These are phyloP conservation scores for Berberis vulgaris DNA, from an alignment of 164 flowering plant species.

Conservation along the genomic window DNA sequence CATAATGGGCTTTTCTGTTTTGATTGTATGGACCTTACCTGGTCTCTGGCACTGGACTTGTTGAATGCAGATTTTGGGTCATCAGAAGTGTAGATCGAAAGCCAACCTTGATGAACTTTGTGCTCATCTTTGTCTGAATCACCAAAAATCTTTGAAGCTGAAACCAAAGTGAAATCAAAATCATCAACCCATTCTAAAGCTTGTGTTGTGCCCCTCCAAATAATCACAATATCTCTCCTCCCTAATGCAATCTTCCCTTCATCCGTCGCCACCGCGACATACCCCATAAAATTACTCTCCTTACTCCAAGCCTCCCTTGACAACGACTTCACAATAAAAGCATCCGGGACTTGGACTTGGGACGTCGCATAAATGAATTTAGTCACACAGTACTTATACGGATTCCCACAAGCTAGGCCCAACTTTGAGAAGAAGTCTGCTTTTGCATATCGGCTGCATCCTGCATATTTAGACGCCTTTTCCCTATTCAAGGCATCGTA, in stretches of 20 bases:
- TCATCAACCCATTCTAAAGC: slow-evolving; percentile 36
- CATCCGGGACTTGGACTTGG: slow-evolving; percentile 20
- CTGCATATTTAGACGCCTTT: slow-evolving; percentile 28
- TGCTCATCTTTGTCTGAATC: not conserved
- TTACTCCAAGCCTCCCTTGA: slow-evolving; percentile 35
- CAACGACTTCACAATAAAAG: slow-evolving; percentile 27
- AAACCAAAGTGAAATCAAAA: slow-evolving; percentile 20
- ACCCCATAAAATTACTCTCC: slow-evolving; percentile 51
- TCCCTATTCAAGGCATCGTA: slow-evolving; percentile 35
- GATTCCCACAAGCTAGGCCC: slow-evolving; percentile 16
- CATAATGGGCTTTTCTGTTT: not conserved
- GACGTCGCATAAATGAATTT: slow-evolving; percentile 44
- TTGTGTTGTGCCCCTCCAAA: slow-evolving; percentile 37
- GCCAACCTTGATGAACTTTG: slow-evolving; percentile 32
- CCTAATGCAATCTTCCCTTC: slow-evolving; percentile 29
- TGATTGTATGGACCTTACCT: slow-evolving; percentile 19
- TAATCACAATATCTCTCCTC: slow-evolving; percentile 44
- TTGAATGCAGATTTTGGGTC: slow-evolving; percentile 31
- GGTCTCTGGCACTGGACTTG: slow-evolving; percentile 37
- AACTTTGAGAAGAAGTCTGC: slow-evolving; percentile 21
- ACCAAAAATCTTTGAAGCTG: slow-evolving; percentile 21
- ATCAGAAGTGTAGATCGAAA: slow-evolving; percentile 31
- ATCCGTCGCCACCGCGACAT: slow-evolving; percentile 52
- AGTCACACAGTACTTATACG: slow-evolving; percentile 23
- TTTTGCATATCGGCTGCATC: slow-evolving; percentile 28